Percentiles rank a stretch among this genome's conserved stretches.
Evolutionary conservation across 2,329 filamentous ascomycete genomes (phyloP).

Genomic region (Trichoderma semiorbis): DNA sequence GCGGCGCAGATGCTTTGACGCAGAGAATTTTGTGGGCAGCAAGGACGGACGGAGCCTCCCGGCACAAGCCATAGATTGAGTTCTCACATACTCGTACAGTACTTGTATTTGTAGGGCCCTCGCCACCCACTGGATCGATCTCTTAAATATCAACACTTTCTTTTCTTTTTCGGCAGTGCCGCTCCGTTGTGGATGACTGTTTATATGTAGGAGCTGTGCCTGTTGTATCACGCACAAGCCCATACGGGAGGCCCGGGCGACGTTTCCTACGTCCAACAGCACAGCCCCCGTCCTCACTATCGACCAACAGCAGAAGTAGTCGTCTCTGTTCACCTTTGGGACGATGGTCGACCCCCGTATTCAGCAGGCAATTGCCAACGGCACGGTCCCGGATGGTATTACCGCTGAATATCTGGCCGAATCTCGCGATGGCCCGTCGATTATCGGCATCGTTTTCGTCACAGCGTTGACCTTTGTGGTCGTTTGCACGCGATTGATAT

Average conservation of each 20-base stretch:
- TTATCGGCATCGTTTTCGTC: conserved; percentile 39
- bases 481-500: conserved; percentile 34
- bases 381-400: conserved; percentile 34
- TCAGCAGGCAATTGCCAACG: conserved; percentile 33
- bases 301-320: background rate
- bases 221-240: background rate
- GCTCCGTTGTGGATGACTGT: background rate
- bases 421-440: conserved; percentile 35
- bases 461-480: conserved; percentile 33
- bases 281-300: background rate
- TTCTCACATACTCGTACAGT: background rate
- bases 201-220: background rate
- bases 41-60: background rate
- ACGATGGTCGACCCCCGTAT: conserved; percentile 28
- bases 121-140: conserved; percentile 8
- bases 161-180: conserved; percentile 4
- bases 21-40: conserved; percentile 9
- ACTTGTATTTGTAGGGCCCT: background rate
- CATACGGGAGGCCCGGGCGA: conserved; percentile 1
- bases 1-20: background rate
- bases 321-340: background rate
- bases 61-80: background rate
- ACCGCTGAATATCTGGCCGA: conserved; percentile 36
- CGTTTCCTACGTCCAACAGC: background rate
- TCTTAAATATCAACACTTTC: background rate